A percentile compares a stretch with the other conserved stretches of the same genome.
Evolutionary conservation across 2,329 filamentous ascomycete genomes (phyloP).

Genomic region (Cordyceps tenuipes): DNA sequence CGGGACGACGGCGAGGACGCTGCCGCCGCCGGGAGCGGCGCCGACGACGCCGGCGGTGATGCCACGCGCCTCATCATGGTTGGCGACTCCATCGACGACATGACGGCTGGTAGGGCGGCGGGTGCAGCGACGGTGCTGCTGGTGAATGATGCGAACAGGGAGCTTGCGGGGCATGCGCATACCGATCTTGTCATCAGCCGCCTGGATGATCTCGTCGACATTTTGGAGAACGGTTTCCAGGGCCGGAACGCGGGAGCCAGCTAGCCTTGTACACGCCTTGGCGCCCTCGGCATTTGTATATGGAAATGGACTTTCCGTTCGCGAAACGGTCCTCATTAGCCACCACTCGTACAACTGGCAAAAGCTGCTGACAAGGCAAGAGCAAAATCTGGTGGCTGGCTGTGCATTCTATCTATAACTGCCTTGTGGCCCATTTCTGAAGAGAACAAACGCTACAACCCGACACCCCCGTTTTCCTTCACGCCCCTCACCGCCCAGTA

Average conservation of each 20-base stretch:
- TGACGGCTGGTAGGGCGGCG: slow-evolving; percentile 74
- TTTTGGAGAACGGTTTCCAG: slow-evolving; percentile 68
- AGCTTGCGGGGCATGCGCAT: slow-evolving; percentile 61
- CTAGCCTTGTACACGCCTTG: not conserved
- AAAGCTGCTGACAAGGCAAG: not conserved
- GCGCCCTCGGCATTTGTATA: not conserved
- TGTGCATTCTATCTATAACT: slow-evolving; percentile 9
- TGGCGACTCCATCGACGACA: slow-evolving; percentile 83
- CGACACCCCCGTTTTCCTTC: not conserved
- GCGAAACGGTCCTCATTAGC: too few species aligned
- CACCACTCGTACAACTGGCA: not conserved
- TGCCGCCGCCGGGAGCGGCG: too few species aligned
- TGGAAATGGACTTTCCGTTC: not conserved
- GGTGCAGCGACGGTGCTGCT: slow-evolving; percentile 88
- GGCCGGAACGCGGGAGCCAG: slow-evolving; percentile 31
- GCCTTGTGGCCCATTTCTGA: slow-evolving; percentile 9
- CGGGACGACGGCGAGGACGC: slow-evolving; percentile 25
- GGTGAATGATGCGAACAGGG: slow-evolving; percentile 69
- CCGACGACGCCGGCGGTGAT: slow-evolving; percentile 20
- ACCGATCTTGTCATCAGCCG: slow-evolving; percentile 66
- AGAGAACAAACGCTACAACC: not conserved
- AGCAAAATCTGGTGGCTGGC: not conserved
- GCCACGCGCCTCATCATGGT: slow-evolving; percentile 53
- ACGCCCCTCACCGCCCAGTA: not conserved
- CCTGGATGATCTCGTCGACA: slow-evolving; percentile 66